Conservation (phyloP, 2,329 filamentous ascomycete species). For the Ophiostoma ulmi region DNA sequence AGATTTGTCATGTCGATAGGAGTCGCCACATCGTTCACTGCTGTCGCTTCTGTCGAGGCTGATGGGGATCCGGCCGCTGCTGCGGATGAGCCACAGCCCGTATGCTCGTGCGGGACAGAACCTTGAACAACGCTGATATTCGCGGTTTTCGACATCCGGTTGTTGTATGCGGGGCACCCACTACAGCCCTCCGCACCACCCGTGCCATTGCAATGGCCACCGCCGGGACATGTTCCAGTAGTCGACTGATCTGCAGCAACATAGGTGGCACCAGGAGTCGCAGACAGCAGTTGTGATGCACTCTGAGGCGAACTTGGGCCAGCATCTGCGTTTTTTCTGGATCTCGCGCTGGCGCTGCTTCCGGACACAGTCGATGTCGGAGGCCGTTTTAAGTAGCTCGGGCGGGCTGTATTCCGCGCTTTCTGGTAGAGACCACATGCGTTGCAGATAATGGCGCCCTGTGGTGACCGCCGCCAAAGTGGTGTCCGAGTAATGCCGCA, state of each 20-base stretch:
- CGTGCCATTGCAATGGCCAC: constrained; percentile 91
- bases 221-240: constrained; percentile 88
- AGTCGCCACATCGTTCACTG: constrained; percentile 34
- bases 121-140: constrained; percentile 57
- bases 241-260: constrained; percentile 69
- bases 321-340: constrained; percentile 40
- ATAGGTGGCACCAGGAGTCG: constrained; percentile 58
- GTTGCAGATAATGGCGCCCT: constrained; percentile 94
- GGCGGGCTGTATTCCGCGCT: constrained; percentile 83
- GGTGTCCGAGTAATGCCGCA: constrained; percentile 92
- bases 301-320: constrained; percentile 38
- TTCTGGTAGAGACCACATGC: constrained; percentile 94
- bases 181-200: constrained; percentile 92
- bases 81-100: constrained; percentile 8
- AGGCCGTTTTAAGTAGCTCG: constrained; percentile 82
- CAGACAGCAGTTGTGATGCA: constrained; percentile 39
- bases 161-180: constrained; percentile 96
- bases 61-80: not conserved
- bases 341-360: constrained; percentile 31
- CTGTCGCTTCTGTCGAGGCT: not conserved
- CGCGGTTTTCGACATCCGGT: constrained; percentile 82
- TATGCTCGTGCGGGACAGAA: constrained; percentile 11
- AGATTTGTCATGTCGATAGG: constrained; percentile 49
- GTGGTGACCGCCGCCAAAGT: constrained; percentile 86
- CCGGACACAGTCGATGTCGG: constrained; percentile 43